These are phyloP conservation scores for Stropharia rugosoannulata DNA, from an alignment of 768 basidiomycete genomes.

Conservation along the genomic window DNA sequence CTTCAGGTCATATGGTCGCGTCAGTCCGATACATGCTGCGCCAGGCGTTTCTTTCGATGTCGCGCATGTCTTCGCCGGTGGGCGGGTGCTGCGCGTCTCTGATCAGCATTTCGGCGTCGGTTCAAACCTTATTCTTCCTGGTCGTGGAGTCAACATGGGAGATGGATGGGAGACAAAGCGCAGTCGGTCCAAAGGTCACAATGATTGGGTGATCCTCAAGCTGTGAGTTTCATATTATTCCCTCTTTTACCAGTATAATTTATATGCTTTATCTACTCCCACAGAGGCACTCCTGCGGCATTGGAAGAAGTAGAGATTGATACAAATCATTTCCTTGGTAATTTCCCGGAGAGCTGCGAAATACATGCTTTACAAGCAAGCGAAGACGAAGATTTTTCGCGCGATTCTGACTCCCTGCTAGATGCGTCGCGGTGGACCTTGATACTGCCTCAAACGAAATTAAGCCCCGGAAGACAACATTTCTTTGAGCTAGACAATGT, in stretches of 20 bases:
- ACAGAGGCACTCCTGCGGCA: slow-evolving; percentile 70
- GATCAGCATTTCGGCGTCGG: slow-evolving; percentile 97
- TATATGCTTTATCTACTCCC: not conserved
- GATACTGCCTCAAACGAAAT: slow-evolving; percentile 73
- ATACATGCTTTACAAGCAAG: slow-evolving; percentile 53
- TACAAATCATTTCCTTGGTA: slow-evolving; percentile 94
- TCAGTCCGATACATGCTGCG: slow-evolving; percentile 60
- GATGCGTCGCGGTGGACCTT: slow-evolving; percentile 63
- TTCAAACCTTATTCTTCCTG: slow-evolving; percentile 87
- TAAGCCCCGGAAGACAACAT: slow-evolving; percentile 89
- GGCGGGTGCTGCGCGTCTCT: slow-evolving; percentile 78
- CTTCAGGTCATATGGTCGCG: slow-evolving; percentile 87
- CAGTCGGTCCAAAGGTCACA: slow-evolving; percentile 75
- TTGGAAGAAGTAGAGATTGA: slow-evolving; percentile 87
- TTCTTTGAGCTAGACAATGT: slow-evolving; percentile 81
- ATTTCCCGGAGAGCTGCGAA: slow-evolving; percentile 89
- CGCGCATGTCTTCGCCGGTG: slow-evolving; percentile 89
- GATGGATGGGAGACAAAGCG: slow-evolving; percentile 99
- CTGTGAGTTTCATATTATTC: slow-evolving; percentile 54
- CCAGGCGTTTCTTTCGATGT: slow-evolving; percentile 66
- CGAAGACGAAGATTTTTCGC: slow-evolving; percentile 33
- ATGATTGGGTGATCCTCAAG: slow-evolving; percentile 89
- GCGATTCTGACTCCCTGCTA: slow-evolving; percentile 27
- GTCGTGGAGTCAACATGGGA: slow-evolving; percentile 92
- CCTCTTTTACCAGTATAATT: not conserved